Base-by-base conservation (phyloP, 768 basidiomycete species). In the Panaeolus cyanescens region DNA sequence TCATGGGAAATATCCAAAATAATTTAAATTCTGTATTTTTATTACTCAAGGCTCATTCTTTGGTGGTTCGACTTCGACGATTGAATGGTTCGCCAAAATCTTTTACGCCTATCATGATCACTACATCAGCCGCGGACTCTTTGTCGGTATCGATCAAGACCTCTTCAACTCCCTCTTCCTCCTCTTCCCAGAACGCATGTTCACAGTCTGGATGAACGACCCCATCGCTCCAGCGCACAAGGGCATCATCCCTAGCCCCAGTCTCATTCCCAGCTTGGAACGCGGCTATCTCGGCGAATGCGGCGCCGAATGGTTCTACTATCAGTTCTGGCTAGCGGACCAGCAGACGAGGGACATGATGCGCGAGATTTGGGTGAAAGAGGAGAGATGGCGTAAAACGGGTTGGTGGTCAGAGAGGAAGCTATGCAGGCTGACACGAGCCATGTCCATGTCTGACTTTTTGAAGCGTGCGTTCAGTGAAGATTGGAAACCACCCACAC, bases 91-190 rank as follows among this genome's bases (percentile, higher is more conserved):
- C 69, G 66, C 76, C 1, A 60, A 71, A 7, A 70, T 74, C 0
- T 87, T 78, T 67, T 86, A 84, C 67, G 71, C 76, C 0, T 81
- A 83, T 60, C 85, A 86, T 69, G 75, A 86, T 67, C 59, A 75
- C 62, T 86, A 83, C 70, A 78, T 85, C 40, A 66, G 70, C 5
- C 71, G 72, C 15, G 72, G 73, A 28, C 62, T 76, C 15, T 85
- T 86, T 66, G 78, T 85, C 19, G 85, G 85, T 5, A 85, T 85
- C 64, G 84, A 86, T 71, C 82, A 85, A 65, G 76, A 79, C 0
- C 61, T 86, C 56, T 80, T 84, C 68, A 85, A 72, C 54, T 53
- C 70, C 32, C 62, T 73, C 34, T 59, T 70, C 39, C 58, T 74
- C 55, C 78, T 84, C 40, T 77, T 78, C 69, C 80, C 84, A 1